Percentiles rank a stretch among this genome's conserved stretches.
Evolutionary conservation across 2,329 filamentous ascomycete species (phyloP).

Genomic region (Pleoardoris graminearum): DNA sequence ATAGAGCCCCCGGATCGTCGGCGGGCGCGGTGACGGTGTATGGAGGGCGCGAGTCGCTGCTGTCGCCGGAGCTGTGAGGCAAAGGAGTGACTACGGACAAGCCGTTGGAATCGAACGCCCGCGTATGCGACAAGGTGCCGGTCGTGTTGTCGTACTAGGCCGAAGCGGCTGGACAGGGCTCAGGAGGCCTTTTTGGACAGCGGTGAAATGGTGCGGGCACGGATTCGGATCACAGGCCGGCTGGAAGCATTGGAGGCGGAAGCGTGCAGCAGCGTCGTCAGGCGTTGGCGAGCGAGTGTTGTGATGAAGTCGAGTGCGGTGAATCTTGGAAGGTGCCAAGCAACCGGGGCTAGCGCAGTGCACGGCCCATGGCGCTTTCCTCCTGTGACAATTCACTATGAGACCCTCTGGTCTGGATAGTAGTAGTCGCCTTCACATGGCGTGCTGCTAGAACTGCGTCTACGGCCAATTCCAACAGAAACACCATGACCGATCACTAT

Average conservation of each 20-base stretch:
- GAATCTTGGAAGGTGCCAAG: constrained; percentile 16
- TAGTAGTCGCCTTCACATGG: too few species aligned
- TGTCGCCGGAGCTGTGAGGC: constrained; percentile 31
- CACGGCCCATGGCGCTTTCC: constrained; percentile 10
- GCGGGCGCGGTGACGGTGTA: constrained; percentile 39
- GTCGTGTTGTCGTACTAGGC: constrained; percentile 30
- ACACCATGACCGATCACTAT: too few species aligned
- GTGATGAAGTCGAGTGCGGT: constrained; percentile 21
- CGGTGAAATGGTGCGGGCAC: constrained; percentile 33
- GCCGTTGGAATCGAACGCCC: constrained; percentile 46
- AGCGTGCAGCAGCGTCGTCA: constrained; percentile 17
- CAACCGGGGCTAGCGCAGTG: constrained; percentile 26
- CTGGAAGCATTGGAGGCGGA: constrained; percentile 31
- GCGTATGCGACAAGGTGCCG: constrained; percentile 52
- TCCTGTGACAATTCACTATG: not conserved
- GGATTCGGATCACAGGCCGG: constrained; percentile 28
- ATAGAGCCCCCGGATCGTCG: constrained; percentile 40
- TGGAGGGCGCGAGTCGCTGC: constrained; percentile 29
- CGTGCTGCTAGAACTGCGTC: too few species aligned
- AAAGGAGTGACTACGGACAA: constrained; percentile 52
- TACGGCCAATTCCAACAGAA: too few species aligned
- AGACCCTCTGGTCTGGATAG: too few species aligned
- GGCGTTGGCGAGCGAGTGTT: constrained; percentile 11
- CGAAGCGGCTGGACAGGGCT: constrained; percentile 22
- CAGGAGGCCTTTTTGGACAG: constrained; percentile 23